Evolutionary conservation across 768 basidiomycete species (phyloP).

Genomic region (Lactarius deliciosus): DNA sequence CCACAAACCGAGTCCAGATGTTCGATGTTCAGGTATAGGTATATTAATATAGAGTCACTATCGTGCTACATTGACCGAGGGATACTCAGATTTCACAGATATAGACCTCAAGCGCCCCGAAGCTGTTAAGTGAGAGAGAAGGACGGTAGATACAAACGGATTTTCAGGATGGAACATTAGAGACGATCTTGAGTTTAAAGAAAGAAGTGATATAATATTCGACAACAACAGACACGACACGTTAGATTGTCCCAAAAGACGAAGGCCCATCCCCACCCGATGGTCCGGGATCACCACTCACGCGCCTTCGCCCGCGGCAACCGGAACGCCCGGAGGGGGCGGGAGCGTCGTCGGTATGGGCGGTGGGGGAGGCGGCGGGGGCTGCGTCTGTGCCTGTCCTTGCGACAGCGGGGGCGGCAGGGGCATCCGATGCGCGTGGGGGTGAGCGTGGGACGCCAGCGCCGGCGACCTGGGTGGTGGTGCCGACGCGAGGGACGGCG

Average conservation of each 20-base stretch:
- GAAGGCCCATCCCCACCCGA: too few relatives aligned
- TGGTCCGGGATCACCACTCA: neutral
- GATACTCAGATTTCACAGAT: neutral
- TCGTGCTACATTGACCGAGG: neutral
- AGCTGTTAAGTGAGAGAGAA: neutral
- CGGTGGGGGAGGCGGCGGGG: neutral
- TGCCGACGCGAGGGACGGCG: neutral
- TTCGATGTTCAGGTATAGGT: neutral
- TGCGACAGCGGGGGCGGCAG: conserved; percentile 11
- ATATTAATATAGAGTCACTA: neutral
- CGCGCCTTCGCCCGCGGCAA: conserved; percentile 21
- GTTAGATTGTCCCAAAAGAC: neutral
- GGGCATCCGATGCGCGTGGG: conserved; percentile 21
- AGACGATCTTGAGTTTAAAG: neutral
- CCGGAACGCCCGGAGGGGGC: conserved; percentile 19
- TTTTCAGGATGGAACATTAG: neutral
- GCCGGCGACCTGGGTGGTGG: neutral
- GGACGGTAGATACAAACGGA: neutral
- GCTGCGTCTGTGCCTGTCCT: conserved; percentile 1
- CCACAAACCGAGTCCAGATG: neutral
- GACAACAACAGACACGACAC: neutral
- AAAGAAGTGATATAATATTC: neutral
- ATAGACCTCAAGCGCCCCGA: neutral
- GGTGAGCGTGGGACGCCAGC: neutral
- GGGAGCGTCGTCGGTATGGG: conserved; percentile 1